Evolutionary conservation across 1,139 yeast genomes (phyloP), one percentile per base, ranked within the genome.

Genomic region (Meyerozyma elateridarum): DNA sequence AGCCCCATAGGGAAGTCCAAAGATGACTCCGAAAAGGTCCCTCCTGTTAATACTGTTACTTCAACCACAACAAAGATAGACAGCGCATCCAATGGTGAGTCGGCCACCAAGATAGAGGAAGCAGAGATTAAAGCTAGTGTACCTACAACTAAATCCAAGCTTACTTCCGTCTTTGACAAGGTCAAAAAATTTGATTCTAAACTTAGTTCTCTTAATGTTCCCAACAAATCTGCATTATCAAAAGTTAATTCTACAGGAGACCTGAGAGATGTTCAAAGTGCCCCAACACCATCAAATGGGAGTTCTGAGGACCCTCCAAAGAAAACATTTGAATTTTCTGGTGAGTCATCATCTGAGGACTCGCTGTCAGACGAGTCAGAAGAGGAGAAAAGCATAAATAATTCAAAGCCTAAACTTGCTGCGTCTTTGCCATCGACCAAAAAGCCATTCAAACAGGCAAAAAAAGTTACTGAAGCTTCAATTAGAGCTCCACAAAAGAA

Each of bases 151-250:
- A 38, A 36, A 24, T 36, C 48, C 5, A 48, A 49, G 25, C 34
- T 48, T 7, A 38, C 42, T 8, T 40, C 45, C n/a, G 38, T 46
- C 20, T 37, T 41, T 28, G 38, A 45, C 13, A 50, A 49, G 26
- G 38, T 51, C 42, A 45, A 46, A 20, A 45, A 39, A 21, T 42
- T 51, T 12, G 54, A 52, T 19, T 30, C 40, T 6, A 43, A 42
- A 31, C 34, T 46, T 21, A 40, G 32, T 15, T 21, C 36, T 21
- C 19, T 24, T 26, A 28, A 24, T 15, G 19, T 24, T 8, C 27
- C 27, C 8, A n/a, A n/a, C n/a, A n/a, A n/a, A n/a, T n/a, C n/a
- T n/a, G n/a, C n/a, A n/a, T n/a, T n/a, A n/a, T n/a, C n/a, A n/a
- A n/a, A n/a, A n/a, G n/a, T n/a, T n/a, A n/a, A n/a, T n/a, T n/a